These are phyloP conservation scores for Cornus kousa DNA, from an alignment of 148 eudicot species.

Conservation along the genomic window DNA sequence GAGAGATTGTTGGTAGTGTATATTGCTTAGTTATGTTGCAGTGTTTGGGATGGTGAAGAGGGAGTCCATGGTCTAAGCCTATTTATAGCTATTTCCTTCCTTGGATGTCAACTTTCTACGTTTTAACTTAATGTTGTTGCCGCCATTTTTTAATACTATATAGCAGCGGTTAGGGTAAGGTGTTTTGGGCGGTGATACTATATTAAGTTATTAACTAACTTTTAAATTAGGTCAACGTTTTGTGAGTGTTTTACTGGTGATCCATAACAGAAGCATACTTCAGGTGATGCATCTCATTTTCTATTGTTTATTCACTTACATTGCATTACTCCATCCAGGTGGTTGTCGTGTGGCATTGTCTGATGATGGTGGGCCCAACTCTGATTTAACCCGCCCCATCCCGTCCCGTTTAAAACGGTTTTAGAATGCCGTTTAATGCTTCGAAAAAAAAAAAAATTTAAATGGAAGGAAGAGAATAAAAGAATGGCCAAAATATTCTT, in stretches of 20 bases:
- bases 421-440: too few relatives aligned
- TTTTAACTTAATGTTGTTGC: not conserved
- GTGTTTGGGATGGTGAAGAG: conserved; percentile 4
- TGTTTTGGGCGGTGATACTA: conserved; percentile 16
- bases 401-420: too few relatives aligned
- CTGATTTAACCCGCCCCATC: too few relatives aligned
- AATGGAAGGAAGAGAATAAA: too few relatives aligned
- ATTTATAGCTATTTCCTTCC: conserved; percentile 16
- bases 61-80: not conserved
- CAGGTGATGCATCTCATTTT: not conserved
- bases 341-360: too few relatives aligned
- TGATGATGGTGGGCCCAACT: too few relatives aligned
- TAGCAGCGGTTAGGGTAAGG: conserved; percentile 10
- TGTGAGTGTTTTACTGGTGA: not conserved
- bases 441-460: too few relatives aligned
- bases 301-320: too few relatives aligned
- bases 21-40: not conserved
- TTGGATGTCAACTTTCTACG: conserved; percentile 13
- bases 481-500: too few relatives aligned
- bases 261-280: conserved; percentile 16
- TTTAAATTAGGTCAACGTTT: conserved; percentile 10
- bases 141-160: not conserved
- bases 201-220: conserved; percentile 2
- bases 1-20: not conserved
- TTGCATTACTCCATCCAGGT: too few relatives aligned